Evolutionary conservation across 352 stramenopile genomes (phyloP).

Genomic region (Phytophthora pistaciae): DNA sequence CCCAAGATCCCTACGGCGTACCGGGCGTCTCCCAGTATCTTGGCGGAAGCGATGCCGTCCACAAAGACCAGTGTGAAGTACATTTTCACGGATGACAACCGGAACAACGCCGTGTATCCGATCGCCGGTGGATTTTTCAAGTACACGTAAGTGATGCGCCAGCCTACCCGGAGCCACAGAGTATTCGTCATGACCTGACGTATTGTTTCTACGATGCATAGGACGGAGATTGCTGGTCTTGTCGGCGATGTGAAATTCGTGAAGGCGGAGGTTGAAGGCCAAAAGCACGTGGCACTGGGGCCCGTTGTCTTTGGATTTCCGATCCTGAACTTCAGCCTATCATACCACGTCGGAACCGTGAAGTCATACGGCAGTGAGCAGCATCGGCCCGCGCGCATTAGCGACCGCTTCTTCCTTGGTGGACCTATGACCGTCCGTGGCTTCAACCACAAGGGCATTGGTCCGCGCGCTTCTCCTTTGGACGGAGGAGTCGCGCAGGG

Average conservation of each 20-base stretch:
- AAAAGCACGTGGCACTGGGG: conserved; percentile 84
- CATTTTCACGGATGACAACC: conserved; percentile 92
- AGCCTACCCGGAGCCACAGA: not conserved
- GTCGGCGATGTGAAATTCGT: conserved; percentile 91
- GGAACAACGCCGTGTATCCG: conserved; percentile 89
- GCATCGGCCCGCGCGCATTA: conserved; percentile 86
- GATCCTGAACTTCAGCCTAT: conserved; percentile 86
- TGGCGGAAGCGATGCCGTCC: conserved; percentile 90
- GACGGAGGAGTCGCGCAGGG: conserved; percentile 86
- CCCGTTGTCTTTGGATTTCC: conserved; percentile 72
- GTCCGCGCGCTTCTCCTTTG: conserved; percentile 85
- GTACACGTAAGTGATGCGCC: conserved; percentile 61
- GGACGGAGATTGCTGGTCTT: conserved; percentile 88
- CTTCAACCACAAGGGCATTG: conserved; percentile 93
- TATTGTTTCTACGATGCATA: conserved; percentile 25
- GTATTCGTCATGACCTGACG: conserved; percentile 7
- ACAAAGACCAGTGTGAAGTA: conserved; percentile 95
- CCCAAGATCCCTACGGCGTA: conserved; percentile 90
- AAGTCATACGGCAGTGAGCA: conserved; percentile 85
- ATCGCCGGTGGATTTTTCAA: conserved; percentile 91
- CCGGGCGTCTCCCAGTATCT: conserved; percentile 89
- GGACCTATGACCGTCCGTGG: conserved; percentile 90
- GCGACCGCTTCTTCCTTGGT: conserved; percentile 93
- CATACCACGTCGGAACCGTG: conserved; percentile 77
- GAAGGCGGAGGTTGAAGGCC: conserved; percentile 85